These are phyloP conservation scores for Apiospora pterosperma DNA, from an alignment of 2,329 filamentous ascomycete species.

Conservation along the genomic window DNA sequence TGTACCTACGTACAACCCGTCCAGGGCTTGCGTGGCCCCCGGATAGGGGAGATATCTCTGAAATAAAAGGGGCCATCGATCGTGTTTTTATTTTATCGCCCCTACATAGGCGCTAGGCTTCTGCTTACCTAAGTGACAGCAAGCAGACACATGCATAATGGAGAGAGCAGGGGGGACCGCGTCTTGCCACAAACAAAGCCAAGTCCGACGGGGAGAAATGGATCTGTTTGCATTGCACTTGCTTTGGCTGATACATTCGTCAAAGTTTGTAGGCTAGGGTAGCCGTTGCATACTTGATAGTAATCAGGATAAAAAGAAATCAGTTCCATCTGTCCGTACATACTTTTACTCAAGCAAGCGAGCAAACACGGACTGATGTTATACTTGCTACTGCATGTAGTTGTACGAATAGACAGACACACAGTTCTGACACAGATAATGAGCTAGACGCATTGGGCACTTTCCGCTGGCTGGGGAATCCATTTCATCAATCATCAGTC, in stretches of 20 bases:
- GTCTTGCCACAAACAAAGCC: conserved; percentile 1
- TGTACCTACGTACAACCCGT: too few relatives aligned
- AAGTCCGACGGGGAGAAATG: background rate
- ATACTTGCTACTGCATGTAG: too few relatives aligned
- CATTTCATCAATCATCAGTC: background rate
- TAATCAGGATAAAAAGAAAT: background rate
- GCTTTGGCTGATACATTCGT: background rate
- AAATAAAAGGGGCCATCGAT: background rate
- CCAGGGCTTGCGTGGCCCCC: background rate
- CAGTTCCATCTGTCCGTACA: background rate
- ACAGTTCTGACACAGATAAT: background rate
- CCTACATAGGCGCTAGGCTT: background rate
- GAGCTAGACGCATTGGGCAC: background rate
- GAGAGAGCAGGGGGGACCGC: background rate
- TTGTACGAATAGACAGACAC: background rate
- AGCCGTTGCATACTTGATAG: background rate
- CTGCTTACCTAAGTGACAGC: conserved; percentile 1
- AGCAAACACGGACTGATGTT: background rate
- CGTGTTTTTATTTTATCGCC: background rate
- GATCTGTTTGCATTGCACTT: conserved; percentile 1
- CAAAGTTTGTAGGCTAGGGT: background rate
- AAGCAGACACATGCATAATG: background rate
- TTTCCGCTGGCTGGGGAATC: background rate
- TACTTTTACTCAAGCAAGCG: background rate
- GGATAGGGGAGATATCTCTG: background rate